Evolutionary conservation across 148 eudicot genomes (phyloP).

Genomic region (Vaccinium vitisidaea): DNA sequence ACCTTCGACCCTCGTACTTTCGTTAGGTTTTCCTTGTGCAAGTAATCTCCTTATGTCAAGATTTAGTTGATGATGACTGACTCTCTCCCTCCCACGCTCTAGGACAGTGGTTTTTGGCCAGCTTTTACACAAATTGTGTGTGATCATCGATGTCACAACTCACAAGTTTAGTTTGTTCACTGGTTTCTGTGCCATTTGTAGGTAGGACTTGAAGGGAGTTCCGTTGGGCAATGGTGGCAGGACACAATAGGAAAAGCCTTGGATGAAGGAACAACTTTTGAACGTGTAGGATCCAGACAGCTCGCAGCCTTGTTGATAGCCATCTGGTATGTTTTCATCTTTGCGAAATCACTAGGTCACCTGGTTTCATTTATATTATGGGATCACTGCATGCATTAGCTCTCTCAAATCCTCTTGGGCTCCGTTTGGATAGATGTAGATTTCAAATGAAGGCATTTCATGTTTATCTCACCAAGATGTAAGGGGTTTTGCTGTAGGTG

Average conservation of each 20-base stretch:
- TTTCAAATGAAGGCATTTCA: neutral
- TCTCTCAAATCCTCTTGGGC: neutral
- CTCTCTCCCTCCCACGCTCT: neutral
- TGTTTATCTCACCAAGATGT: neutral
- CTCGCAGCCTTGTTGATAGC: constrained; percentile 89
- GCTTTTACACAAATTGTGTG: neutral
- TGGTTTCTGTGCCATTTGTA: constrained; percentile 37
- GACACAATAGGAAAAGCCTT: constrained; percentile 86
- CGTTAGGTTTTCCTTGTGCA: constrained; percentile 2
- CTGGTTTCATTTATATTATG: neutral
- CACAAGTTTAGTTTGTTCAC: constrained; percentile 7
- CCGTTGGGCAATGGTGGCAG: constrained; percentile 94
- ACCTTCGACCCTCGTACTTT: neutral
- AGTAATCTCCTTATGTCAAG: neutral
- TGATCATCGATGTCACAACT: neutral
- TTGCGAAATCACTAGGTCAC: constrained; percentile 3
- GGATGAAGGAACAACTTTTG: constrained; percentile 84
- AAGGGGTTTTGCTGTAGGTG: neutral
- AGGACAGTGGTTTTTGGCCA: neutral
- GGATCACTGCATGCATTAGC: neutral
- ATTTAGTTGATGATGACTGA: neutral
- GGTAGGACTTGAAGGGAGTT: constrained; percentile 99
- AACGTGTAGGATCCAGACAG: constrained; percentile 97
- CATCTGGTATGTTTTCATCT: constrained; percentile 60
- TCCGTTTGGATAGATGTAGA: neutral